A percentile compares a stretch with the other conserved stretches of the same genome.
Evolutionary conservation across 441 rosid species (phyloP).

Genomic region (Euphorbia corollata): DNA sequence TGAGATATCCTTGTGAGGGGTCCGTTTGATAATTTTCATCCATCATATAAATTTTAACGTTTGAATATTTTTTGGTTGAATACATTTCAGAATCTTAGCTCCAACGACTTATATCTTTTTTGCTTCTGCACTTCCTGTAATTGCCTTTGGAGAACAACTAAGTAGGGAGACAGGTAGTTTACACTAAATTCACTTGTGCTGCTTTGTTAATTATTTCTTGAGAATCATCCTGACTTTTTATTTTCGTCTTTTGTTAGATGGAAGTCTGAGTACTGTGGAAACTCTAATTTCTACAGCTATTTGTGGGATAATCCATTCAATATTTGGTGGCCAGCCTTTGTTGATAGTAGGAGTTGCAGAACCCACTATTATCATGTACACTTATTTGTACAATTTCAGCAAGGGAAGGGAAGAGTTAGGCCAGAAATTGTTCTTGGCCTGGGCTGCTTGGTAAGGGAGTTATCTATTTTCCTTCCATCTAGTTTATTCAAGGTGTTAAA

Average conservation of each 20-base stretch:
- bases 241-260: slow-evolving; percentile 38
- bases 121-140: slow-evolving; percentile 87
- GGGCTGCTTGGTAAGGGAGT: slow-evolving; percentile 68
- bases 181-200: not conserved
- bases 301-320: slow-evolving; percentile 75
- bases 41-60: not conserved
- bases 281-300: slow-evolving; percentile 75
- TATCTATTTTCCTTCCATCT: not conserved
- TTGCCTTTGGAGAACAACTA: slow-evolving; percentile 87
- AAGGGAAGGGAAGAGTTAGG: slow-evolving; percentile 56
- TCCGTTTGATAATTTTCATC: not conserved
- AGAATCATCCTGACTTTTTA: slow-evolving; percentile 8
- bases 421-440: slow-evolving; percentile 55
- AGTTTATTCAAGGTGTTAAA: too few relatives aligned
- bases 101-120: slow-evolving; percentile 77
- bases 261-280: slow-evolving; percentile 71
- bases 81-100: slow-evolving; percentile 51
- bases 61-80: not conserved
- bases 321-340: slow-evolving; percentile 83
- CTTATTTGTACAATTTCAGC: slow-evolving; percentile 69
- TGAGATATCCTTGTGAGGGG: not conserved
- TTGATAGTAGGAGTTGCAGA: slow-evolving; percentile 83
- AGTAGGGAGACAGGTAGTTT: slow-evolving; percentile 62
- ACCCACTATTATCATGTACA: slow-evolving; percentile 85
- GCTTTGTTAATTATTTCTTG: not conserved